These are phyloP conservation scores for Volvariella surrecta DNA, from an alignment of 1,284 basidiomycete species.

Conservation along the genomic window DNA sequence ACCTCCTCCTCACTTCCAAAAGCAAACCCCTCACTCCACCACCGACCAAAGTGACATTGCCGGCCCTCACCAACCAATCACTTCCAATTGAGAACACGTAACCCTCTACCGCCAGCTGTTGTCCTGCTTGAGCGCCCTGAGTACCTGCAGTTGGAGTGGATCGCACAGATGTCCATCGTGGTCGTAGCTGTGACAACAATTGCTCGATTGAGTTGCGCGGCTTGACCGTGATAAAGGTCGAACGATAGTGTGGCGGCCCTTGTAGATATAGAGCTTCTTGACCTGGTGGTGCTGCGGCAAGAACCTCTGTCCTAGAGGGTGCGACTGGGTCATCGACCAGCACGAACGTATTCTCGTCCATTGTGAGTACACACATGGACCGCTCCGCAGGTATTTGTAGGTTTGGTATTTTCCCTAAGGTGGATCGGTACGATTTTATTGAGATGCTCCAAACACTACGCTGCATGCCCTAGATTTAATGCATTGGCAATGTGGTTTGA, in stretches of 20 bases:
- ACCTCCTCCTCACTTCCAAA: conserved; percentile 46
- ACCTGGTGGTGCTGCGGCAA: conserved; percentile 31
- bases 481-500: conserved; percentile 32
- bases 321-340: conserved; percentile 65
- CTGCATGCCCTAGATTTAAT: conserved; percentile 33
- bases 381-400: conserved; percentile 48
- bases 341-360: conserved; percentile 72
- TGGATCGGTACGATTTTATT: conserved; percentile 66
- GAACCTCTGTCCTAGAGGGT: conserved; percentile 53
- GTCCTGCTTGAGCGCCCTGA: conserved; percentile 40
- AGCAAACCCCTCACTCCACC: conserved; percentile 72
- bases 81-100: conserved; percentile 61
- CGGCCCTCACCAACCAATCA: conserved; percentile 74
- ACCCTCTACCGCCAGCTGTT: conserved; percentile 64
- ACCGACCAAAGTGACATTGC: conserved; percentile 65
- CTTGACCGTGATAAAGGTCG: conserved; percentile 62
- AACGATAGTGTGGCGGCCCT: conserved; percentile 59
- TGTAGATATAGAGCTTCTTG: conserved; percentile 28
- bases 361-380: conserved; percentile 62
- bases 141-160: conserved; percentile 31
- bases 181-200: conserved; percentile 58
- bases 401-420: conserved; percentile 43
- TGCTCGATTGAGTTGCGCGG: conserved; percentile 68
- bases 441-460: conserved; percentile 45
- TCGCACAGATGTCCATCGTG: conserved; percentile 64